A percentile compares a stretch with the other conserved stretches of the same genome.
Evolutionary conservation across 441 rosid species (phyloP).

Genomic region (Gossypium gossypioides): DNA sequence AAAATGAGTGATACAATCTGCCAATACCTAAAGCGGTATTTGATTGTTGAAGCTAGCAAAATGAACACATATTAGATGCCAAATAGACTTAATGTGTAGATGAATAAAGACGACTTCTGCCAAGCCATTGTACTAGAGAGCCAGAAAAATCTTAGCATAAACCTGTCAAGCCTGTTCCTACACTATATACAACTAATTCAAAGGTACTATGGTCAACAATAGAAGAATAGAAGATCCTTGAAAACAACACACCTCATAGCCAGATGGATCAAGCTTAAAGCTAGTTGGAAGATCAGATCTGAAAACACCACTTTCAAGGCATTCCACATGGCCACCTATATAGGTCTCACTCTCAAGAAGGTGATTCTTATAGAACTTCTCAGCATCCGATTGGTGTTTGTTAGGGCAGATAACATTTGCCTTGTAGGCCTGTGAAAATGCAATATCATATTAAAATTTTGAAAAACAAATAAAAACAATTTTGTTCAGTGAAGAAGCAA

Average conservation of each 20-base stretch:
- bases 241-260: conserved; percentile 57
- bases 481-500: conserved; percentile 12
- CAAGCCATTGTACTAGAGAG: neutral
- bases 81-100: neutral
- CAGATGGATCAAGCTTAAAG: conserved; percentile 79
- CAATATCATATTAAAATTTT: conserved; percentile 16
- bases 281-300: conserved; percentile 91
- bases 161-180: conserved; percentile 1
- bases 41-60: neutral
- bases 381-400: conserved; percentile 87
- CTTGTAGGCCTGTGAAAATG: conserved; percentile 64
- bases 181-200: neutral
- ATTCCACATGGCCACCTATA: conserved; percentile 97
- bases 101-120: neutral
- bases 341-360: conserved; percentile 98
- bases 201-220: conserved; percentile 2
- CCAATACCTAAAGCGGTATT: neutral
- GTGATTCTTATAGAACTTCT: conserved; percentile 67
- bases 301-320: conserved; percentile 99
- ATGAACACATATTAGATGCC: neutral
- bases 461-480: conserved; percentile 18
- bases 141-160: conserved; percentile 1
- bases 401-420: conserved; percentile 98
- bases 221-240: conserved; percentile 13
- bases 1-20: neutral